Evolutionary conservation across 305 asterid genomes (phyloP).

Genomic region (Solanum hybrid): DNA sequence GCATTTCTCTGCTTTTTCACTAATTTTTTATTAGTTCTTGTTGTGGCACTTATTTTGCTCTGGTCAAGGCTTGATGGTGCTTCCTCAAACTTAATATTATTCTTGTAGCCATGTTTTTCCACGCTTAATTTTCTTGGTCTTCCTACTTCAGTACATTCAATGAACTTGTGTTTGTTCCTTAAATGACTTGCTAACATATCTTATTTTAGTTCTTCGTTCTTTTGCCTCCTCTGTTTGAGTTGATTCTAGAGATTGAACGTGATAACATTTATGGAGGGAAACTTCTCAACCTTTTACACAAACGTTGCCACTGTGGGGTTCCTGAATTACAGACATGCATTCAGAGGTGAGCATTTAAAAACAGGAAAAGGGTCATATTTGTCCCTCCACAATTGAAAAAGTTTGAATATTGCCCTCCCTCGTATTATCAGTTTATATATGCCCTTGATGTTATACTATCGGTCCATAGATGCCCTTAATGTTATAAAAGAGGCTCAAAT

Average conservation of each 20-base stretch:
- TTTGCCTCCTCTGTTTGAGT: constrained; percentile 90
- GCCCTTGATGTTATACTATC: not conserved
- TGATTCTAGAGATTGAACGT: constrained; percentile 83
- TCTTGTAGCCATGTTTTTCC: not conserved
- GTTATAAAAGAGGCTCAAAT: not conserved
- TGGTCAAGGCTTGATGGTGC: not conserved
- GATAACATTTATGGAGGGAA: constrained; percentile 69
- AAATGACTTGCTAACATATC: constrained; percentile 17
- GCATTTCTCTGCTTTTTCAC: not conserved
- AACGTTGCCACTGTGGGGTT: constrained; percentile 95
- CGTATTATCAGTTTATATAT: not conserved
- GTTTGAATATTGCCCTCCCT: not conserved
- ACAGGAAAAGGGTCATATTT: not conserved
- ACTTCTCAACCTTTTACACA: constrained; percentile 89
- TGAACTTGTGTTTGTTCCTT: constrained; percentile 1
- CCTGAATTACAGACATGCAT: constrained; percentile 94
- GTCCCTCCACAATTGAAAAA: not conserved
- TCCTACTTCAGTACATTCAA: not conserved
- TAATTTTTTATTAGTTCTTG: not conserved
- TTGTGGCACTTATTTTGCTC: not conserved
- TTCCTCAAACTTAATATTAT: not conserved
- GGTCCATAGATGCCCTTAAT: not conserved
- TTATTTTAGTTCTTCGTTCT: constrained; percentile 67
- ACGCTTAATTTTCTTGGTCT: not conserved
- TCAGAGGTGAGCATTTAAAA: constrained; percentile 50